These are phyloP conservation scores for Leccinum pachyderme DNA, from an alignment of 1,284 basidiomycete genomes.

Conservation along the genomic window DNA sequence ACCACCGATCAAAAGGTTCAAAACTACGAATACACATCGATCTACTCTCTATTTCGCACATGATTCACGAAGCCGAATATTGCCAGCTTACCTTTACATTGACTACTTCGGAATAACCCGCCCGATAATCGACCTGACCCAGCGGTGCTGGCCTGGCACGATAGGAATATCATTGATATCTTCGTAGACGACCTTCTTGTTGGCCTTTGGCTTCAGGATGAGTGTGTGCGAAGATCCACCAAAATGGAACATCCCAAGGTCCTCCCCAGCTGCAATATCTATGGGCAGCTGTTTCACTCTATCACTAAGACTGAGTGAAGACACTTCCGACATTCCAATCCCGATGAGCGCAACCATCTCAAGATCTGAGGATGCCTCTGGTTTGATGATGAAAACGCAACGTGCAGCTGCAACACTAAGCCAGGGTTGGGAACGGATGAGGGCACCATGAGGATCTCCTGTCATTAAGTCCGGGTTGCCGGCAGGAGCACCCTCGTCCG, in stretches of 20 bases:
- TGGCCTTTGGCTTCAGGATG: slow-evolving; percentile 32
- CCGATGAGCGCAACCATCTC: slow-evolving; percentile 45
- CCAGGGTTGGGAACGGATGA: slow-evolving; percentile 38
- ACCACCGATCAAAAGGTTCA: too few species aligned
- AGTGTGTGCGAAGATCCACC: slow-evolving; percentile 47
- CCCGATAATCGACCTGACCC: slow-evolving; percentile 5
- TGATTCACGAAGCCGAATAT: too few species aligned
- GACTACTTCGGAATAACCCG: too few species aligned
- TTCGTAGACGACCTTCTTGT: background rate
- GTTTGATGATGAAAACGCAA: slow-evolving; percentile 49
- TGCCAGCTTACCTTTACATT: too few species aligned
- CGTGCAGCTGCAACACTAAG: slow-evolving; percentile 37
- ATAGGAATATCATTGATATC: background rate
- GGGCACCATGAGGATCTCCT: slow-evolving; percentile 24
- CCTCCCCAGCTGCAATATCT: slow-evolving; percentile 38
- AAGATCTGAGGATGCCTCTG: slow-evolving; percentile 33
- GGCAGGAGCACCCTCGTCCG: too few species aligned
- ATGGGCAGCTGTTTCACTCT: too few species aligned
- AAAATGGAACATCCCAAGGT: slow-evolving; percentile 52
- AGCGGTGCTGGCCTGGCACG: background rate
- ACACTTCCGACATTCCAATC: slow-evolving; percentile 58
- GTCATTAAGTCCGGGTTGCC: background rate
- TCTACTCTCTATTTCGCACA: too few species aligned
- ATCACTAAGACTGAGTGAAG: slow-evolving; percentile 32
- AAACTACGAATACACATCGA: too few species aligned